A percentile compares a stretch with the other conserved stretches of the same genome.
phyloP scores from a whole-genome alignment of 768 basidiomycete genomes.

The Leccinellum rugosiceps region DNA sequence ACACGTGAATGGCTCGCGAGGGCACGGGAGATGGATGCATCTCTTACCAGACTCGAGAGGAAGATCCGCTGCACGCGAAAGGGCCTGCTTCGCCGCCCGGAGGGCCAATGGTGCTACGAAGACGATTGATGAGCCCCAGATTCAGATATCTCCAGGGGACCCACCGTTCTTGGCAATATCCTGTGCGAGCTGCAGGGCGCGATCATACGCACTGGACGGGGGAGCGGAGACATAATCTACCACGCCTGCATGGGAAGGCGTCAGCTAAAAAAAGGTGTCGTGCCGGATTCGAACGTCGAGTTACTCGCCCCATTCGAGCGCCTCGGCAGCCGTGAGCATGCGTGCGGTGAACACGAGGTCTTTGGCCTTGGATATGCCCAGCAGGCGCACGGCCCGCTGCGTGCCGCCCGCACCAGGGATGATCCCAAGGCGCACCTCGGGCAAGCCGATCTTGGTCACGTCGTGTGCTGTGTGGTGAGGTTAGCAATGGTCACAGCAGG shows the following conservation, averaged over 20 bases:
- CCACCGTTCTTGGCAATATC: constrained; percentile 66
- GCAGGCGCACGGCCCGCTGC: constrained; percentile 72
- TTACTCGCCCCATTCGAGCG: constrained; percentile 62
- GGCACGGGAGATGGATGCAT: background rate
- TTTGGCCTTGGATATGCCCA: constrained; percentile 80
- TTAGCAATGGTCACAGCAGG: background rate
- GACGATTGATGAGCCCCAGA: background rate
- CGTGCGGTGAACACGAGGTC: constrained; percentile 84
- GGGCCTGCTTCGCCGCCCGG: constrained; percentile 83
- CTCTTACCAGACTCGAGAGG: constrained; percentile 67
- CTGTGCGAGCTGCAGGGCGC: constrained; percentile 65
- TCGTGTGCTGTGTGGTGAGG: constrained; percentile 43
- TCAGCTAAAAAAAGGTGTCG: background rate
- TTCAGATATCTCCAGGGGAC: constrained; percentile 8
- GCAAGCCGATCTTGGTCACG: constrained; percentile 85
- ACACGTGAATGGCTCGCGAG: background rate
- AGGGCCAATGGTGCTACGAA: constrained; percentile 76
- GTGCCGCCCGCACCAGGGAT: constrained; percentile 93
- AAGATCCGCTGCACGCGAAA: constrained; percentile 76
- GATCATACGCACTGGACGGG: constrained; percentile 60
- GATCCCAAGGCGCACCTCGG: constrained; percentile 76
- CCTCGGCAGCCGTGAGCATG: constrained; percentile 61
- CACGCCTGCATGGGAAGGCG: constrained; percentile 49
- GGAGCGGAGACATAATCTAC: constrained; percentile 75
- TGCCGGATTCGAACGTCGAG: background rate